These are phyloP conservation scores for Suhomyces maxii DNA, from an alignment of 1,139 yeast species.

Conservation along the genomic window DNA sequence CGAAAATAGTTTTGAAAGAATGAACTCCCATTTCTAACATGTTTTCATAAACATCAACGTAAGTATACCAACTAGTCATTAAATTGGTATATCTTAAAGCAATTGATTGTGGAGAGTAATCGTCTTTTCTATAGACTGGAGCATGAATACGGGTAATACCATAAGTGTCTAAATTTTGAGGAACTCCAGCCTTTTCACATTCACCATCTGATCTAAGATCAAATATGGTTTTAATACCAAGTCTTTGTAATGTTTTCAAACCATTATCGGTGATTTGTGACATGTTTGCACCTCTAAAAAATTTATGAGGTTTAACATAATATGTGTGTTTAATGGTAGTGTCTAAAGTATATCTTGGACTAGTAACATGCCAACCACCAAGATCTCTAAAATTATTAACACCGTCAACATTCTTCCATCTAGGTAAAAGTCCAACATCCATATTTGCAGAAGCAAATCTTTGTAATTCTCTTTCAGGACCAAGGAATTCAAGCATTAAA, in stretches of 20 bases:
- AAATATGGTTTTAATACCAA: constrained; percentile 59
- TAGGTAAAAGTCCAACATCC: constrained; percentile 40
- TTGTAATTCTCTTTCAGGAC: constrained; percentile 47
- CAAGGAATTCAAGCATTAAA: constrained; percentile 52
- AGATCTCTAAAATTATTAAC: constrained; percentile 73
- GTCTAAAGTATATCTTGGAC: constrained; percentile 26
- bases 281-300: constrained; percentile 68
- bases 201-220: constrained; percentile 73
- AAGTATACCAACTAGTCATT: constrained; percentile 64
- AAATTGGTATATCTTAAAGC: constrained; percentile 58
- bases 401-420: constrained; percentile 69
- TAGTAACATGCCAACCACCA: constrained; percentile 66
- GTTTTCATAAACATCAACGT: constrained; percentile 61
- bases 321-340: constrained; percentile 17
- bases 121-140: constrained; percentile 59
- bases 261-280: constrained; percentile 52
- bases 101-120: constrained; percentile 66
- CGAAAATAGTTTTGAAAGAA: constrained; percentile 50
- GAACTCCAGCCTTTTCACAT: constrained; percentile 50
- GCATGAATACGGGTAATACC: constrained; percentile 55
- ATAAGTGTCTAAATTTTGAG: constrained; percentile 32
- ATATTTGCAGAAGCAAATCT: constrained; percentile 48
- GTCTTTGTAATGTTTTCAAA: constrained; percentile 30
- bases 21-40: constrained; percentile 51
- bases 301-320: constrained; percentile 53